Evolutionary conservation across 345 rosid genomes (phyloP).

Genomic region (Populus alba): DNA sequence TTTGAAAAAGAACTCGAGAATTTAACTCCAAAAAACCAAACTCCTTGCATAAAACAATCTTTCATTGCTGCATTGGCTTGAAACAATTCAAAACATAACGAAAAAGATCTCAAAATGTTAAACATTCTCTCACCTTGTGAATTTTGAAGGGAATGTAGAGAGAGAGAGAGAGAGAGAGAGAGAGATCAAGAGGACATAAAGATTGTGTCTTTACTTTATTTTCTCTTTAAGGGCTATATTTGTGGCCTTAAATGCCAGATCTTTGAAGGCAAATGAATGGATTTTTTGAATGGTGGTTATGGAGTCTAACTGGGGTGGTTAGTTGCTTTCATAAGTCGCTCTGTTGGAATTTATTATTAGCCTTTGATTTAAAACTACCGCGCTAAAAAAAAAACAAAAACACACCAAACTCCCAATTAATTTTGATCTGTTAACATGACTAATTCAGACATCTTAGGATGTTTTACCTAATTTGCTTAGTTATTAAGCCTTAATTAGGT

Average conservation of each 20-base stretch:
- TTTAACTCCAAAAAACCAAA: background rate
- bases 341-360: constrained; percentile 15
- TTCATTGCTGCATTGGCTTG: background rate
- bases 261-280: background rate
- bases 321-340: constrained; percentile 19
- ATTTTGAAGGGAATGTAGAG: background rate
- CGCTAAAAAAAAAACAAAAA: constrained; percentile 25
- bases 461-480: constrained; percentile 25
- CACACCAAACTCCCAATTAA: too few relatives aligned
- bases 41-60: background rate
- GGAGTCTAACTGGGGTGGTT: constrained; percentile 27
- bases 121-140: background rate
- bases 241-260: background rate
- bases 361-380: constrained; percentile 42
- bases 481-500: constrained; percentile 1
- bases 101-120: background rate
- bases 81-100: background rate
- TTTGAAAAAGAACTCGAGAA: background rate
- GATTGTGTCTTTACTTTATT: background rate
- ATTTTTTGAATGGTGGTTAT: constrained; percentile 19
- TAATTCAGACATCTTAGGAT: background rate
- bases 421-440: background rate
- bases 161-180: background rate
- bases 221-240: background rate
- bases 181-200: background rate